phyloP scores from a whole-genome alignment of 768 basidiomycete genomes.

The Russula sp. region DNA sequence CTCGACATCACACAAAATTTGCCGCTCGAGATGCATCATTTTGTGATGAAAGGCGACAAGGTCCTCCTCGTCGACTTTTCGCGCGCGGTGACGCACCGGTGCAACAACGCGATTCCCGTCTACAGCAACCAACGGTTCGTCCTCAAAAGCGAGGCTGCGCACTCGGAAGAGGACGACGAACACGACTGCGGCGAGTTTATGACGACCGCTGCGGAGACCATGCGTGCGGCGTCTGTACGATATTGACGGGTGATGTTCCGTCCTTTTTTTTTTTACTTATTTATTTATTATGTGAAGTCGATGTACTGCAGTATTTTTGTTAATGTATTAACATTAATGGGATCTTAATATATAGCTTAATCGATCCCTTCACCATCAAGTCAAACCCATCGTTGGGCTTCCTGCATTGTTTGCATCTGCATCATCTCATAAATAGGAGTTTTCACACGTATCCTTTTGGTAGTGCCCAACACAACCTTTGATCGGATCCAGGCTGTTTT shows the following conservation, averaged over 20 bases:
- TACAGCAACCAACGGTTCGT: constrained; percentile 9
- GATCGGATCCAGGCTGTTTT: no score
- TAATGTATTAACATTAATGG: no score
- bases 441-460: no score
- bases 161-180: background rate
- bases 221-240: constrained; percentile 3
- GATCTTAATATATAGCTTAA: no score
- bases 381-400: no score
- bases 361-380: no score
- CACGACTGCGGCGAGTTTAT: constrained; percentile 4
- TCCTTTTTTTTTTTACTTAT: background rate
- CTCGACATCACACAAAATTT: constrained; percentile 11
- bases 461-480: no score
- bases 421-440: no score
- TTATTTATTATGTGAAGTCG: background rate
- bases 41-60: constrained; percentile 16
- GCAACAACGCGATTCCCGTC: constrained; percentile 11
- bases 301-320: no score
- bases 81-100: constrained; percentile 9
- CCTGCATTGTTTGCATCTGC: no score
- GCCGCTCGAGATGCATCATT: constrained; percentile 11
- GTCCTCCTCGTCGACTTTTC: constrained; percentile 15
- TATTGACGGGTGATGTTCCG: background rate
- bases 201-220: background rate
- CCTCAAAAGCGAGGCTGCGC: background rate